Evolutionary conservation across 2,329 filamentous ascomycete species (phyloP), one percentile per base, ranked within the genome.

Genomic region (Triangularia setosa): DNA sequence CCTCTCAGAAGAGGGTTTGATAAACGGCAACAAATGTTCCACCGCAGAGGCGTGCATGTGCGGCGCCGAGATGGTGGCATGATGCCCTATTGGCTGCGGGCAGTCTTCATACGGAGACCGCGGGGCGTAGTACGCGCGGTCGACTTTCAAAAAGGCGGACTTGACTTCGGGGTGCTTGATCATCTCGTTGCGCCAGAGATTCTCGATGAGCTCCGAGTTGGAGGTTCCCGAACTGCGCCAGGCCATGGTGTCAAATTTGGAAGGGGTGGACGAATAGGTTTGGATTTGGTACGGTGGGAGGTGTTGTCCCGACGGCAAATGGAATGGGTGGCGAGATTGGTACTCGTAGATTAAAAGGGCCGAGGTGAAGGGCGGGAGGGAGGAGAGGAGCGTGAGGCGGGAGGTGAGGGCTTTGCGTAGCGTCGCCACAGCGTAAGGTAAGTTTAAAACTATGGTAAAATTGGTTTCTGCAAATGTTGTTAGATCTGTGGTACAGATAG

Each of bases 91-190:
- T 65, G 78, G 70, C 68, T 87, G 84, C 0, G 83, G 84, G 0
- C 78, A 79, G 76, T 87, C 84, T 63, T 81, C 75, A 74, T 98
- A 98, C 2, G 95, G 87, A 9, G 75, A 75, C 0, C 77, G 73
- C 3, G 91, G 90, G 14, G 90, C 85, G 78, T 94, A 98, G 77
- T 98, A 86, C 0, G 86, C 93, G 67, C 95, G 87, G 77, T 99
- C 94, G 73, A 98, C 92, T 89, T 84, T 84, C 55, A 90, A 78
- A 82, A 98, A 96, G 62, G 94, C 93, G n/a, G 86, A 81, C 72
- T 89, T 90, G 33, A 96, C 91, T 24, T 83, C 79, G 3, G 84
- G 78, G 67, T 87, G 84, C n/a, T 83, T 88, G 69, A 98, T 93
- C 61, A 98, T 81, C 2, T 84, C 84, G 71, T 90, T 86, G 48